A percentile compares a stretch with the other conserved stretches of the same genome.
phyloP scores from a whole-genome alignment of 768 basidiomycete genomes.

The Lactarius pseudohatsudake region DNA sequence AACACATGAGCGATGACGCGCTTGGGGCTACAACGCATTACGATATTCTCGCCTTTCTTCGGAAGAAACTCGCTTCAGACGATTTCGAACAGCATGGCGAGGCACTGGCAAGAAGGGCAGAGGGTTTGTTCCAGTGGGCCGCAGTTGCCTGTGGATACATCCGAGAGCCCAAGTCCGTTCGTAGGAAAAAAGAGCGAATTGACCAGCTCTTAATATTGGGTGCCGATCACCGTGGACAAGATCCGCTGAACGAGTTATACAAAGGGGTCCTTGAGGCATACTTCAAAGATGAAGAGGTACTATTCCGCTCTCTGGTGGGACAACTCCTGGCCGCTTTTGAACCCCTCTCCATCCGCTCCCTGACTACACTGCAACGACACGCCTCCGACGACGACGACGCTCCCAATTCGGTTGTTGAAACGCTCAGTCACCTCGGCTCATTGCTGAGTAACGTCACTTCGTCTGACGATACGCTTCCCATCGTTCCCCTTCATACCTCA shows the following conservation, averaged over 20 bases:
- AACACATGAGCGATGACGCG: no score
- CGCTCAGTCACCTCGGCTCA: not conserved
- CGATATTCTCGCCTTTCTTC: no score
- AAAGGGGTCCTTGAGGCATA: not conserved
- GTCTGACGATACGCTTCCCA: not conserved
- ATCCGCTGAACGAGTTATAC: not conserved
- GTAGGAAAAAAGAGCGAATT: not conserved
- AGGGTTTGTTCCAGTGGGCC: slow-evolving; percentile 3
- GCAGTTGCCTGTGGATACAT: not conserved
- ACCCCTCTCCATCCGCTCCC: slow-evolving; percentile 5
- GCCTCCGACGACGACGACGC: not conserved
- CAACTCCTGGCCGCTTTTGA: slow-evolving; percentile 4
- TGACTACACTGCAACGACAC: not conserved
- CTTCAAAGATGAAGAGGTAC: not conserved
- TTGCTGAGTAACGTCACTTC: slow-evolving; percentile 7
- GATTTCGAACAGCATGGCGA: not conserved
- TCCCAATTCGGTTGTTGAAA: not conserved
- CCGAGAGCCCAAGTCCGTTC: not conserved
- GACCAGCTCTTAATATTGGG: not conserved
- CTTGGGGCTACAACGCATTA: no score
- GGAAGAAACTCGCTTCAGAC: no score
- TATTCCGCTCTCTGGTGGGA: slow-evolving; percentile 2
- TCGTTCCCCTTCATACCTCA: not conserved
- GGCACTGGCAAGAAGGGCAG: not conserved
- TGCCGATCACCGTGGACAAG: not conserved